Percentiles rank a stretch among this genome's conserved stretches.
These are phyloP conservation scores for Pseudogymnoascus sp. DNA, from an alignment of 2,329 filamentous ascomycete species.

Conservation along the genomic window DNA sequence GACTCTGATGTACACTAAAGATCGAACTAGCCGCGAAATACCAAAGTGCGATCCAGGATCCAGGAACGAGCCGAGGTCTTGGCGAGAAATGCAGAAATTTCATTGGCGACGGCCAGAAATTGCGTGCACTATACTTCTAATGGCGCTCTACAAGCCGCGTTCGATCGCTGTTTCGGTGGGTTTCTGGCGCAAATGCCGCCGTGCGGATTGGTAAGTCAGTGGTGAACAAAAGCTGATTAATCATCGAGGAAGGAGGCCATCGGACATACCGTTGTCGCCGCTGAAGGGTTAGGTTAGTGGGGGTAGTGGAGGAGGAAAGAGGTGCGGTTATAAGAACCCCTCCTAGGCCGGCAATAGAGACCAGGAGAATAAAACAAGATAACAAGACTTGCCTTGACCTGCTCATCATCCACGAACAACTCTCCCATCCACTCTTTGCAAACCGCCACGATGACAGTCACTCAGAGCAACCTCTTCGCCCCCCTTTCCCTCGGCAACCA, in stretches of 20 bases:
- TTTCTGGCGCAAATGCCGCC: not conserved
- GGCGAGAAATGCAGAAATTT: constrained; percentile 3
- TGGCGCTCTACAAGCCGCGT: not conserved
- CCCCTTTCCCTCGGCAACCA: constrained; percentile 33
- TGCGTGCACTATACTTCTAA: not conserved
- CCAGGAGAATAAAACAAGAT: not conserved
- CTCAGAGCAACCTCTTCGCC: constrained; percentile 29
- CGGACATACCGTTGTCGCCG: not conserved
- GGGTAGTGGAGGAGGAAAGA: not conserved
- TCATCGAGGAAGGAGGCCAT: not conserved
- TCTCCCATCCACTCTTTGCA: not conserved
- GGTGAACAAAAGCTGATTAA: not conserved
- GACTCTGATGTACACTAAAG: not conserved
- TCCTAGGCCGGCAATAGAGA: not conserved
- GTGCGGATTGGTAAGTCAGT: not conserved
- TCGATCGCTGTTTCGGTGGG: not conserved
- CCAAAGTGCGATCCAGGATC: not conserved
- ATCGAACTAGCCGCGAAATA: not conserved
- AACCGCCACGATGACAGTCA: constrained; percentile 4
- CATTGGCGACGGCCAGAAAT: not conserved
- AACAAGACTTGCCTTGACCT: not conserved
- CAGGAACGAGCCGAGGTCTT: not conserved
- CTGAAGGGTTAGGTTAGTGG: not conserved
- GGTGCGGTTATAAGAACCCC: not conserved
- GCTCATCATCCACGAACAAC: not conserved